A percentile compares a stretch with the other conserved stretches of the same genome.
Conservation (phyloP, 1,284 basidiomycete species). For the Ustilago crameri region DNA sequence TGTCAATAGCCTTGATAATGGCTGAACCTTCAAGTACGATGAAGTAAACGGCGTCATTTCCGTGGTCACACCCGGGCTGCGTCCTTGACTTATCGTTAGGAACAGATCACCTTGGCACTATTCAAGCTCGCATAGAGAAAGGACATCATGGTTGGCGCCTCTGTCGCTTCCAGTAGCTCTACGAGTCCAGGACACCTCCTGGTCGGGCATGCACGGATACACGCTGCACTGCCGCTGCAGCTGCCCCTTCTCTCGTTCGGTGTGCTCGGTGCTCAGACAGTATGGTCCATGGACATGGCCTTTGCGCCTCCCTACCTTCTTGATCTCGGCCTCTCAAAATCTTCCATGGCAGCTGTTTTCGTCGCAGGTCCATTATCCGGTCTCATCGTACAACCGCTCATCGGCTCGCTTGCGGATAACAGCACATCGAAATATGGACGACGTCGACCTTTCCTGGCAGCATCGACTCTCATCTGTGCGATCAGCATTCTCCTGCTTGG, state of each 20-base stretch:
- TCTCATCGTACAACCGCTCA: slow-evolving; percentile 68
- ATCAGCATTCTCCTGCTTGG: slow-evolving; percentile 65
- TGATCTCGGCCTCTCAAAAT: slow-evolving; percentile 60
- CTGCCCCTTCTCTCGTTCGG: slow-evolving; percentile 60
- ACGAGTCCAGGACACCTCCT: slow-evolving; percentile 13
- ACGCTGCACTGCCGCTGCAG: slow-evolving; percentile 30
- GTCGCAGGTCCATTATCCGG: slow-evolving; percentile 63
- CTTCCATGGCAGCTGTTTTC: slow-evolving; percentile 59
- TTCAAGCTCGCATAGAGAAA: neutral
- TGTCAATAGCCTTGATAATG: no score
- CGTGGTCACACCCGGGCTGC: slow-evolving; percentile 1
- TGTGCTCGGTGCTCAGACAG: slow-evolving; percentile 58
- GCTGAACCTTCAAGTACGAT: neutral
- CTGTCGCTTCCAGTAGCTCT: slow-evolving; percentile 1
- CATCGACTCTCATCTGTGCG: slow-evolving; percentile 58
- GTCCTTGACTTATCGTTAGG: no score
- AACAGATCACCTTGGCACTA: no score
- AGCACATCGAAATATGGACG: slow-evolving; percentile 67
- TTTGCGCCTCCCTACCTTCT: slow-evolving; percentile 62
- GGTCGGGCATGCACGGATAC: slow-evolving; percentile 35
- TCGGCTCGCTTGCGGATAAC: slow-evolving; percentile 66
- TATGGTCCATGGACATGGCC: slow-evolving; percentile 66
- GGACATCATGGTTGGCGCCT: slow-evolving; percentile 29
- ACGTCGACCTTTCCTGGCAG: slow-evolving; percentile 67
- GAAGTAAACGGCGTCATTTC: neutral